These are phyloP conservation scores for Plasmodium gallinaceum DNA, from an alignment of 169 alveolate genomes.

Conservation along the genomic window DNA sequence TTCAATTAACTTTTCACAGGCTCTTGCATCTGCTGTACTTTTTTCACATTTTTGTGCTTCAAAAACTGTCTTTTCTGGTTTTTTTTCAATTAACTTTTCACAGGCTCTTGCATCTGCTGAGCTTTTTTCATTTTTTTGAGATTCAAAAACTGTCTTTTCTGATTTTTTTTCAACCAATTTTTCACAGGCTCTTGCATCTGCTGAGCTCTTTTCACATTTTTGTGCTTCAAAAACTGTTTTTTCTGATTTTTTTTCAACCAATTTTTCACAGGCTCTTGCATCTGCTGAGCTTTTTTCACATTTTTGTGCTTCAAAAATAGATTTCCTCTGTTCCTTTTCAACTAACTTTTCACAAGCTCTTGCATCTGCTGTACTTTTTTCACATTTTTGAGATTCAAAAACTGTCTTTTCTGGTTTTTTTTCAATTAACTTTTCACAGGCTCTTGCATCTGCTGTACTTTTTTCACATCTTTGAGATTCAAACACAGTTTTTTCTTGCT, in stretches of 20 bases:
- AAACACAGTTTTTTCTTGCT: constrained; percentile 23
- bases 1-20: constrained; percentile 23
- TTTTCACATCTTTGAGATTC: constrained; percentile 22
- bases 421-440: constrained; percentile 15
- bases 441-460: constrained; percentile 39
- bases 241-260: constrained; percentile 14
- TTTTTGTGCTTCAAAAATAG: constrained; percentile 36
- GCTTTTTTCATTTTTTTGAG: constrained; percentile 38
- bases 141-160: constrained; percentile 34
- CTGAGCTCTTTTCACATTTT: constrained; percentile 28
- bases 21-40: constrained; percentile 29
- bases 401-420: constrained; percentile 19
- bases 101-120: constrained; percentile 58
- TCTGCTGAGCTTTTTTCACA: constrained; percentile 29
- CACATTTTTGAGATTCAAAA: constrained; percentile 12
- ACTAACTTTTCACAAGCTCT: constrained; percentile 20
- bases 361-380: constrained; percentile 35
- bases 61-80: constrained; percentile 35
- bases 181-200: constrained; percentile 47
- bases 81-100: constrained; percentile 8
- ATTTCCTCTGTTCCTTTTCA: neutral
- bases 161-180: neutral
- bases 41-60: constrained; percentile 46
- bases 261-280: constrained; percentile 20
- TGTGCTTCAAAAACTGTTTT: constrained; percentile 25